These are phyloP conservation scores for Stagonosporopsis chrysanthemi DNA, from an alignment of 2,329 filamentous ascomycete genomes.

Conservation along the genomic window DNA sequence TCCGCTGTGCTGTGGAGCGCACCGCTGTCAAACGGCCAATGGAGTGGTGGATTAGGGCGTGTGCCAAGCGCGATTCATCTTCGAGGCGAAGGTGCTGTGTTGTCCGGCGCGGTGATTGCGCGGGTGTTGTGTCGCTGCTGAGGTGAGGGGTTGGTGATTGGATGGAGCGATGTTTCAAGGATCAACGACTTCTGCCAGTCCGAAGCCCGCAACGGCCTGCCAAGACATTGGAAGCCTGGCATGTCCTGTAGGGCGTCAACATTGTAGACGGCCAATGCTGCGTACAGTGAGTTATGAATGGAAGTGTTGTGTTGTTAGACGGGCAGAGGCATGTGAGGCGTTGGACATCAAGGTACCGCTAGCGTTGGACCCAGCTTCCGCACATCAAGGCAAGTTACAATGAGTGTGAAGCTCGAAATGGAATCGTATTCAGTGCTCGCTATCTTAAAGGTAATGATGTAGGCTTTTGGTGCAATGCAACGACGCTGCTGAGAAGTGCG, in stretches of 20 bases:
- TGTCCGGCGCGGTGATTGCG: constrained; percentile 12
- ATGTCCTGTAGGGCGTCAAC: neutral
- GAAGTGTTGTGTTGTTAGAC: neutral
- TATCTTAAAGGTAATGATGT: constrained; percentile 11
- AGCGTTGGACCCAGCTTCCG: constrained; percentile 3
- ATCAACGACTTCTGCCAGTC: neutral
- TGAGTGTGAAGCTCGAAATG: neutral
- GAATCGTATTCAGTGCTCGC: constrained; percentile 8
- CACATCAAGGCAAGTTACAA: neutral
- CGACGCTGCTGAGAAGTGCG: constrained; percentile 78
- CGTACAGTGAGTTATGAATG: neutral
- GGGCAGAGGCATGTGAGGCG: neutral
- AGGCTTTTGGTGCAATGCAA: constrained; percentile 61
- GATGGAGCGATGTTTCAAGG: constrained; percentile 11
- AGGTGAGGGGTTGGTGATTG: constrained; percentile 4
- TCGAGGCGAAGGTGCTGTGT: neutral
- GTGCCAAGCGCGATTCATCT: constrained; percentile 5
- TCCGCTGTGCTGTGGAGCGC: neutral
- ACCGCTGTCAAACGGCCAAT: constrained; percentile 1
- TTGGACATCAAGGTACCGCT: constrained; percentile 7
- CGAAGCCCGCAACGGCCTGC: constrained; percentile 3
- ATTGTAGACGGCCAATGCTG: neutral
- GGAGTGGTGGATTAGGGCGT: no score
- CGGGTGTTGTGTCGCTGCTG: neutral
- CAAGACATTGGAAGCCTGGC: constrained; percentile 1